Evolutionary conservation across 148 eudicot species (phyloP).

Genomic region (Chenopodium berlandieri): DNA sequence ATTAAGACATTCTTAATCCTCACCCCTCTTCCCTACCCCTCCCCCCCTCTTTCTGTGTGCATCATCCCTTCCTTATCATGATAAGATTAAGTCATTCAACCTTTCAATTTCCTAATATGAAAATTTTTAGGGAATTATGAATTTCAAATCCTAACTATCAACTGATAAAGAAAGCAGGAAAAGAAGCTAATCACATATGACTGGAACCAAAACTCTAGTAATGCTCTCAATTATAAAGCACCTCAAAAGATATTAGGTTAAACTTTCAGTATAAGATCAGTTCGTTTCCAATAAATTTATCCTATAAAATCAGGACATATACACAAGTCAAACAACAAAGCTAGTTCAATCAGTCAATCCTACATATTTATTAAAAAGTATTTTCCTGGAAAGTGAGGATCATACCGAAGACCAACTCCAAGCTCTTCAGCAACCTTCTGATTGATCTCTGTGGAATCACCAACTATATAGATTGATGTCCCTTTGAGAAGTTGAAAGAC

Average conservation of each 20-base stretch:
- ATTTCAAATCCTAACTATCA: neutral
- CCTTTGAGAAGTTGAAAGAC: constrained; percentile 75
- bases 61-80: neutral
- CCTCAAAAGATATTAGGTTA: neutral
- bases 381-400: constrained; percentile 5
- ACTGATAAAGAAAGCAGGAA: too few relatives aligned
- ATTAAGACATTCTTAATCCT: too few relatives aligned
- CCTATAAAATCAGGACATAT: too few relatives aligned
- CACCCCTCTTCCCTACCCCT: too few relatives aligned
- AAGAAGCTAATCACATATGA: neutral
- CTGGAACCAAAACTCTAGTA: neutral
- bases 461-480: constrained; percentile 74
- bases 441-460: constrained; percentile 80
- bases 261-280: neutral
- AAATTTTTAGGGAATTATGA: too few relatives aligned
- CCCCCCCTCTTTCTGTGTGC: too few relatives aligned
- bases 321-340: neutral
- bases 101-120: neutral
- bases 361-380: neutral
- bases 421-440: constrained; percentile 75
- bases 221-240: neutral
- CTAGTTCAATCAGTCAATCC: neutral
- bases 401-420: constrained; percentile 81
- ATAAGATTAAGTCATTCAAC: neutral
- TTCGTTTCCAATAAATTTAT: neutral